A percentile compares a stretch with the other conserved stretches of the same genome.
Conservation (phyloP, 1,284 basidiomycete species). For the Irpex rosettiformis region DNA sequence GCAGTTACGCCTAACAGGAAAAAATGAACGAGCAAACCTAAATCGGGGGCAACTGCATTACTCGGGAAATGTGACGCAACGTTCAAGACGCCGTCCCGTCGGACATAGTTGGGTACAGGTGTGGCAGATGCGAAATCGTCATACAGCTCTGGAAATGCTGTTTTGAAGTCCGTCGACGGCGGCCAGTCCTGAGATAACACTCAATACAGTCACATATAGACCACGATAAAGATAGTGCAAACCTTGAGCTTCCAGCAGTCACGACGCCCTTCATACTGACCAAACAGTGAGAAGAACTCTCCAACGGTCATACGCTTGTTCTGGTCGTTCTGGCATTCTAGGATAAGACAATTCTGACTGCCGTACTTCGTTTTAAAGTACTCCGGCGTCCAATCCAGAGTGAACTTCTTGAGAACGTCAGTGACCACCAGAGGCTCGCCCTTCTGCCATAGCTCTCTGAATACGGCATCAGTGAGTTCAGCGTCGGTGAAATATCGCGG, state of each 20-base stretch:
- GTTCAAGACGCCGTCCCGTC: constrained; percentile 86
- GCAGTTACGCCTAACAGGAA: constrained; percentile 31
- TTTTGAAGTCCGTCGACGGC: constrained; percentile 78
- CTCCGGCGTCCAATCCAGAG: constrained; percentile 76
- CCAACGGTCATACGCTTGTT: constrained; percentile 64
- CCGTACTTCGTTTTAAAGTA: constrained; percentile 75
- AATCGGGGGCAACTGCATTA: constrained; percentile 83
- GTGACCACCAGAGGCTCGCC: constrained; percentile 80
- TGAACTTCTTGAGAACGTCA: constrained; percentile 57
- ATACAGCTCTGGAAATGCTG: constrained; percentile 83
- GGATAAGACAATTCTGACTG: constrained; percentile 64
- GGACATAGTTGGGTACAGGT: constrained; percentile 85
- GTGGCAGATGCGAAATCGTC: constrained; percentile 82
- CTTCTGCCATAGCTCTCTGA: constrained; percentile 66
- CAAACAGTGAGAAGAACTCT: constrained; percentile 82
- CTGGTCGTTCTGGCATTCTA: constrained; percentile 75
- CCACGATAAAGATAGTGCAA: constrained; percentile 12
- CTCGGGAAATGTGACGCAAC: constrained; percentile 85
- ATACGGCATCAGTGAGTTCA: constrained; percentile 57
- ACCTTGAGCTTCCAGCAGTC: constrained; percentile 85
- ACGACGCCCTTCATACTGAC: constrained; percentile 52
- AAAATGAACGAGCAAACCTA: constrained; percentile 50
- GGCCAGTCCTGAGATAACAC: constrained; percentile 79
- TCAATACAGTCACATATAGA: constrained; percentile 2
- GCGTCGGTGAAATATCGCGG: constrained; percentile 44